Conservation (phyloP, 345 rosid genomes). For the Citrus sp. region DNA sequence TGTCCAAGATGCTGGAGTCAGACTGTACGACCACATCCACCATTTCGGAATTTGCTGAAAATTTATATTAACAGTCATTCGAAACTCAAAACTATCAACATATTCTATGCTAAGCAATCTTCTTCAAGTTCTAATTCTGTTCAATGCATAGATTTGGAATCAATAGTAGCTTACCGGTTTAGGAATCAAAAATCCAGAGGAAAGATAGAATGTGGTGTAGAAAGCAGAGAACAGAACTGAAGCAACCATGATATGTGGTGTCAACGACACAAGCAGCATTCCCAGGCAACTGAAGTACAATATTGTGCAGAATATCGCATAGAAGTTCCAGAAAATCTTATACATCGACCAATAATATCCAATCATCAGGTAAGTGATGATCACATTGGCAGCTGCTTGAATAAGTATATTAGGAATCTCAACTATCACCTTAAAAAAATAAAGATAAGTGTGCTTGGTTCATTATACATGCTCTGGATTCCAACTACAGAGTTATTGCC, state of each 20-base stretch:
- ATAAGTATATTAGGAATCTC: conserved; percentile 21
- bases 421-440: conserved; percentile 5
- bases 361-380: neutral
- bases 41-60: no score
- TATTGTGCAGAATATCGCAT: conserved; percentile 12
- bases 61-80: no score
- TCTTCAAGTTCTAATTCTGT: no score
- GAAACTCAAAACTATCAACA: no score
- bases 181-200: conserved; percentile 26
- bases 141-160: no score
- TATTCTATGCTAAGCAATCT: no score
- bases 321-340: conserved; percentile 19
- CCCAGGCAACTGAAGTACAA: conserved; percentile 19
- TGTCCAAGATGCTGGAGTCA: conserved; percentile 33
- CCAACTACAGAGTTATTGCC: no score
- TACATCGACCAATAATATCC: no score
- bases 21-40: conserved; percentile 23
- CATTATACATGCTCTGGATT: no score
- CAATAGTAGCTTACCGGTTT: conserved; percentile 2
- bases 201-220: conserved; percentile 16
- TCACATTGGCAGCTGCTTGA: neutral
- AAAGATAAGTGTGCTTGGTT: no score
- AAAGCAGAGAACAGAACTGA: conserved; percentile 11
- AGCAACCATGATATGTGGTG: conserved; percentile 11
- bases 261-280: conserved; percentile 20